Evolutionary conservation across 371 early-diverging fungal genomes (phyloP), one percentile per base, ranked within the genome.

Genomic region (Polyrhizophydium stewartii): DNA sequence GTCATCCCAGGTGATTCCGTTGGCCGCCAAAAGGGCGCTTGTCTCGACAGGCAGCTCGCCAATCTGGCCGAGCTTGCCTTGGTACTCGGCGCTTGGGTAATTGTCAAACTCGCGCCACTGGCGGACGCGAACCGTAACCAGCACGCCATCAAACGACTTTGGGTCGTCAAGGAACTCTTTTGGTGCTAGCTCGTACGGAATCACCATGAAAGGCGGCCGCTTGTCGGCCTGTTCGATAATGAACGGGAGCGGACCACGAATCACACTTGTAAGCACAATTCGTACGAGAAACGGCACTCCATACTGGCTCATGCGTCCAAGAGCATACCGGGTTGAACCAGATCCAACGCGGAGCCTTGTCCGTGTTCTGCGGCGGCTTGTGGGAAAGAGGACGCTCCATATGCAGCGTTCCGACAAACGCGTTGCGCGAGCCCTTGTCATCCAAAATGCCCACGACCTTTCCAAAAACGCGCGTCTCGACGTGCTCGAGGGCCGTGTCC

Each of bases 151-250:
- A 61, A 83, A 89, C 7, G 71, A 66, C 1, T 80, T 68, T 43
- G 79, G 87, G 31, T 85, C 71, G 13, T 86, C 78, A 1, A 89
- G 77, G 65, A 88, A 87, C 55, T 89, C 86, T 0, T 56, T 62
- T 5, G 89, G 87, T 0, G 84, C 89, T 56, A 50, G 17, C 58
- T 85, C 86, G 40, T 81, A 77, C 1, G 89, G 87, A 51, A 94
- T 86, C 24, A 86, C 81, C 64, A 94, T 85, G 58, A 87, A 72
- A 7, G 93, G 94, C 1, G 89, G 83, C 19, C 92, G 87, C 56
- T 85, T 84, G 73, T 92, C 92, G 5, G 85, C 85, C 83, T 85
- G 61, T 17, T 28, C 22, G 21, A 35, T 59, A 12, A 40, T 16
- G 38, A 16, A 37, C 16, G 10, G 38, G 10, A 10, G 10, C 10